Conservation (phyloP, 106 monocot genomes). For the Gastrodia elata region DNA sequence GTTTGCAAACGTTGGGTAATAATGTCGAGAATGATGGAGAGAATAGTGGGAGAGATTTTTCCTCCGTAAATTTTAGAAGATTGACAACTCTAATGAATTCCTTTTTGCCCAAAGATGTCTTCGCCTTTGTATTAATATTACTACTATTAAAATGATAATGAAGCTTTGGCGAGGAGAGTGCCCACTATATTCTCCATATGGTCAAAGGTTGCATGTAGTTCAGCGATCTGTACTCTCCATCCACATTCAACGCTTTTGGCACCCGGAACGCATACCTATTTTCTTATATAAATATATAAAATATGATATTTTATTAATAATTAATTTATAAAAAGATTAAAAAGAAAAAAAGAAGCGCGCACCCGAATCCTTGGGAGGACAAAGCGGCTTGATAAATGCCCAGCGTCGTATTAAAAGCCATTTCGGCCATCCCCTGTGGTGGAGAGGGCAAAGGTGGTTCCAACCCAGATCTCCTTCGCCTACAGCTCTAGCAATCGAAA, state of each 20-base stretch:
- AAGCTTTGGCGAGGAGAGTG: conserved; percentile 47
- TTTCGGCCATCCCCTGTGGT: conserved; percentile 59
- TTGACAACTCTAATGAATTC: conserved; percentile 42
- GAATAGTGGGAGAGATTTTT: conserved; percentile 15
- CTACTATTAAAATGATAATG: conserved; percentile 13
- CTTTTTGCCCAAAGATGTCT: neutral
- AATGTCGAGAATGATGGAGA: conserved; percentile 34
- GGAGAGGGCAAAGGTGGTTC: conserved; percentile 53
- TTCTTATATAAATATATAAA: no score
- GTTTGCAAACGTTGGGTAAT: no score
- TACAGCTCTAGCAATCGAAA: conserved; percentile 35
- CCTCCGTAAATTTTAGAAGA: conserved; percentile 40
- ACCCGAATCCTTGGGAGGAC: conserved; percentile 61
- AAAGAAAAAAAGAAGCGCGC: no score
- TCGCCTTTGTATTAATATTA: conserved; percentile 1
- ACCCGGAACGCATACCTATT: conserved; percentile 67
- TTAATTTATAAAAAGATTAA: no score
- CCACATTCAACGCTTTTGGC: conserved; percentile 50
- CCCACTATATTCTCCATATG: conserved; percentile 91
- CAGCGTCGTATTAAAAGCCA: conserved; percentile 52
- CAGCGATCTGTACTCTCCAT: conserved; percentile 49
- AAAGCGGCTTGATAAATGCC: conserved; percentile 52
- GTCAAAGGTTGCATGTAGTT: conserved; percentile 73
- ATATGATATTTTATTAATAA: no score
- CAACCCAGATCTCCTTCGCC: conserved; percentile 59